A percentile compares a stretch with the other conserved stretches of the same genome.
Conservation (phyloP, 495 filamentous ascomycete species). For the Neurospora cerealis region DNA sequence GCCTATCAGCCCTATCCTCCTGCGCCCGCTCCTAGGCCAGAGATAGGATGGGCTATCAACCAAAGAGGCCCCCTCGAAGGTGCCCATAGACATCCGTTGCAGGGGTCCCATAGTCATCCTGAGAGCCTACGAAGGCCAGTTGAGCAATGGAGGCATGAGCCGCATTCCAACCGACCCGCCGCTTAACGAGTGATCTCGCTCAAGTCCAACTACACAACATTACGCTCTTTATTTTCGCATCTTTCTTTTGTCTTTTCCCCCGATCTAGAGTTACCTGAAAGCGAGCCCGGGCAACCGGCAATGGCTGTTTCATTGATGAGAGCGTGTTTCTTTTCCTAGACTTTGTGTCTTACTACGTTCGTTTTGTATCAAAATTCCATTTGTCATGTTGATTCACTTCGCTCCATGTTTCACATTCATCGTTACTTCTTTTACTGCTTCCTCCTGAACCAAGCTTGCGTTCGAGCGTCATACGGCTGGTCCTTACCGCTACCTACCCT, state of each 20-base stretch:
- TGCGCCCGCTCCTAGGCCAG: constrained; percentile 16
- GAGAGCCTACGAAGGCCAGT: constrained; percentile 8
- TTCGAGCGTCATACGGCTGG: not conserved
- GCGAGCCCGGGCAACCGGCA: constrained; percentile 28
- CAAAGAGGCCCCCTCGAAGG: constrained; percentile 21
- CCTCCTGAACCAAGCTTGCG: not conserved
- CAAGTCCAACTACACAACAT: not conserved
- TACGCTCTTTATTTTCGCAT: not conserved
- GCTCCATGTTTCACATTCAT: not conserved
- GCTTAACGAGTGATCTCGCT: not conserved
- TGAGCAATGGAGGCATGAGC: not conserved
- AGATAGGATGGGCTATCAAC: constrained; percentile 37
- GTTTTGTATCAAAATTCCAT: not conserved
- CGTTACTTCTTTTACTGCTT: not conserved
- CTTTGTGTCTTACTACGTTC: not conserved
- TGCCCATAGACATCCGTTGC: not conserved
- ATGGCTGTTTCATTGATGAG: constrained; percentile 5
- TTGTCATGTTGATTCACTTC: not conserved
- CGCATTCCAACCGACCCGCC: not conserved
- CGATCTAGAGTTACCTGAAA: constrained; percentile 12
- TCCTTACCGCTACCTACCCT: not conserved
- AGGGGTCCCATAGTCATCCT: constrained; percentile 2
- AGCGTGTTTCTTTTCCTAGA: not conserved
- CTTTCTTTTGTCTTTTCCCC: constrained; percentile 1
- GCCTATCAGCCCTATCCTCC: constrained; percentile 18